Evolutionary conservation across 306 rosid genomes (phyloP).

Genomic region (Cicer arietinum): DNA sequence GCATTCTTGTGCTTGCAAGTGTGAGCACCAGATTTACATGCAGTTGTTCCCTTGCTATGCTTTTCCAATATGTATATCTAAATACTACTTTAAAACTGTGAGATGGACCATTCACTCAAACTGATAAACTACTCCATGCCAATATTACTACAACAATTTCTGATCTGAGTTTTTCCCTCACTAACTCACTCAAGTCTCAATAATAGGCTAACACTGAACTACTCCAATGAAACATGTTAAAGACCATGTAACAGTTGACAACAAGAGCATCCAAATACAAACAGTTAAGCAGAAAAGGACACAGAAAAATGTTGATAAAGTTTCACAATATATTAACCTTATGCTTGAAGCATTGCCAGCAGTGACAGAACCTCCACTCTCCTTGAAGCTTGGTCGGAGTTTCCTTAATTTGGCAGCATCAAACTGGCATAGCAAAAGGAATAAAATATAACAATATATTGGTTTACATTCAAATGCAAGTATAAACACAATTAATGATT

Average conservation of each 20-base stretch:
- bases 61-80: neutral
- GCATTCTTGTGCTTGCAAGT: constrained; percentile 15
- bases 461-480: constrained; percentile 19
- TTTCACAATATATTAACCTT: constrained; percentile 60
- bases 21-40: constrained; percentile 9
- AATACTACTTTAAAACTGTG: neutral
- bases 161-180: neutral
- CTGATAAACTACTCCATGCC: neutral
- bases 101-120: constrained; percentile 25
- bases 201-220: constrained; percentile 9
- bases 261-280: constrained; percentile 22
- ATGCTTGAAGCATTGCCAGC: constrained; percentile 99
- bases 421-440: constrained; percentile 63
- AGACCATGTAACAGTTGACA: constrained; percentile 15
- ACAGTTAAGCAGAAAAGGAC: neutral
- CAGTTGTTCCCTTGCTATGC: neutral
- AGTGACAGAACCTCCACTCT: constrained; percentile 88
- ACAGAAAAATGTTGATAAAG: neutral
- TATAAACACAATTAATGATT: constrained; percentile 5
- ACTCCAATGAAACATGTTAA: constrained; percentile 2
- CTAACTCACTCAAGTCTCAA: constrained; percentile 14
- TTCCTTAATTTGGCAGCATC: constrained; percentile 93
- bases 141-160: constrained; percentile 1
- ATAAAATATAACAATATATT: constrained; percentile 31
- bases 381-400: constrained; percentile 98